Base-by-base conservation (phyloP, 108 stramenopile species). In the Pseudonitzschia multistriata region DNA sequence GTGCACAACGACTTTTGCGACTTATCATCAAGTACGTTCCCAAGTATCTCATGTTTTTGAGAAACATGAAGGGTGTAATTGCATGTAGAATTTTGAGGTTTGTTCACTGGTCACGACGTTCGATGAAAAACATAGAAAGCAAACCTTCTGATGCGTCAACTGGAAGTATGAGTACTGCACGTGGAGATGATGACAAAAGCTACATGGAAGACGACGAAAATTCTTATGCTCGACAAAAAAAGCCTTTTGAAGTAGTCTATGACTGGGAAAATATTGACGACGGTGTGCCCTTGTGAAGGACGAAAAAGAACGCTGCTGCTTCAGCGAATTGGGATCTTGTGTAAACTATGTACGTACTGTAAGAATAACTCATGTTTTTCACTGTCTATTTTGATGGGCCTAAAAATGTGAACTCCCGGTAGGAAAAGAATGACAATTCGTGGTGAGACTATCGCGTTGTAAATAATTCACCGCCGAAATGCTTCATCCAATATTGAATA, bases 21-120 rank as follows among this genome's bases (percentile, higher is more conserved):
- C 45, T 91, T 31, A 62, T 90, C 21, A 89, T 94, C 81, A 86
- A 88, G 57, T 94, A 94, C 71, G 67, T 91, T 53, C 92, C 92
- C 5, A 94, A 91, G 76, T 94, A 94, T 67, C 24, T 86, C 24
- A 25, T 94, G 45, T 94, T 90, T 68, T 49, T 84, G 63, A 83
- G 85, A 34, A 88, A 94, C 67, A 94, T 91, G 90, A 86, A 83
- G 61, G 84, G 82, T 10, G 88, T 88, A 5, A 21, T 94, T 49
- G 81, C 78, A 7, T 52, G 91, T 5, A 81, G 89, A 19, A 47
- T 85, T 22, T 62, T 94, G 48, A 68, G 91, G 56, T 84, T 88
- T 53, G 62, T 92, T 22, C 87, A 89, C 69, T 92, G 84, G 83
- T 62, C 83, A n/a, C 83, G 86, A 19, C 61, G 76, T 30, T 69